A percentile compares a stretch with the other conserved stretches of the same genome.
phyloP scores from a whole-genome alignment of 1,139 yeast genomes.

The Saccharomyces hybrid region DNA sequence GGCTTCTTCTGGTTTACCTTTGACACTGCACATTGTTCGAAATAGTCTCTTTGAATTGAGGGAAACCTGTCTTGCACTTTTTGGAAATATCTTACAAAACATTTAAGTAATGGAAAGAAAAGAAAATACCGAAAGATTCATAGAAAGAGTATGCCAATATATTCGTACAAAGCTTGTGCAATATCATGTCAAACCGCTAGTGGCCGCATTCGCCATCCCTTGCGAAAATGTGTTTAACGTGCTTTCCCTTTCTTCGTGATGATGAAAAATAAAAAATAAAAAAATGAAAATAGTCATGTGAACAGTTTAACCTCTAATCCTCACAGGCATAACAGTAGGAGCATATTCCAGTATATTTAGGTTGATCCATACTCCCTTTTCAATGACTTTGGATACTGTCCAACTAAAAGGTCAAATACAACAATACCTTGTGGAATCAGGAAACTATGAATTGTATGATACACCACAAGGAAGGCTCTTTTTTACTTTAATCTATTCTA shows the following conservation, averaged over 20 bases:
- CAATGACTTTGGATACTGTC: neutral
- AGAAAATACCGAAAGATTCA: neutral
- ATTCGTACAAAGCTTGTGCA: neutral
- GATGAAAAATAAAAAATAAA: neutral
- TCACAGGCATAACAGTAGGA: too few species aligned
- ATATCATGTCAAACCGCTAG: neutral
- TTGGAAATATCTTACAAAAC: neutral
- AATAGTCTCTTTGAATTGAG: neutral
- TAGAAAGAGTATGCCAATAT: neutral
- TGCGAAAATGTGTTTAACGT: neutral
- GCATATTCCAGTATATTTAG: neutral
- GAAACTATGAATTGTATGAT: conserved; percentile 59
- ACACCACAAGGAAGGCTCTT: neutral
- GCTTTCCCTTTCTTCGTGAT: neutral
- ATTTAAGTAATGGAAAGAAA: neutral
- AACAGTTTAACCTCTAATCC: neutral
- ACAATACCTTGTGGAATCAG: conserved; percentile 64
- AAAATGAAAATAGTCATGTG: neutral
- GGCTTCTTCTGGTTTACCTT: conserved; percentile 35
- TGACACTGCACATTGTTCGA: conserved; percentile 22
- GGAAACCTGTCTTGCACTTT: neutral
- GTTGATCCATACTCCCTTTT: too few species aligned
- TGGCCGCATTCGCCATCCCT: neutral
- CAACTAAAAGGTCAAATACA: conserved; percentile 55
- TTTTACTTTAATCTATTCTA: neutral